Evolutionary conservation across 345 rosid genomes (phyloP).

Genomic region (Heritiera fomes): DNA sequence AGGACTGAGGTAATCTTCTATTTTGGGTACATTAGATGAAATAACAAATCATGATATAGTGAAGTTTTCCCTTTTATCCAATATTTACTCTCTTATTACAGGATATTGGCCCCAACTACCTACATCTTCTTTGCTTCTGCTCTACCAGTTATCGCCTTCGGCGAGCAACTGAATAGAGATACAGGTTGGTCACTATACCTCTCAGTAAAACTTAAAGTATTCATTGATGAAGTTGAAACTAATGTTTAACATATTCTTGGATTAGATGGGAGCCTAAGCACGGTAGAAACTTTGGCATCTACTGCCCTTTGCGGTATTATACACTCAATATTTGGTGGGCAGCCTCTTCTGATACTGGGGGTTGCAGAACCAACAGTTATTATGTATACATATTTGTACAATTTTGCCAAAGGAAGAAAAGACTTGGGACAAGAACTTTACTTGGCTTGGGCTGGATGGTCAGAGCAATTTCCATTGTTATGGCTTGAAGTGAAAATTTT

Average conservation of each 20-base stretch:
- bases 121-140: constrained; percentile 85
- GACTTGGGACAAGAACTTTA: constrained; percentile 60
- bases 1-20: constrained; percentile 43
- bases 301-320: constrained; percentile 77
- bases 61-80: neutral
- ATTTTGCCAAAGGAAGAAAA: constrained; percentile 63
- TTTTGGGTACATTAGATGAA: neutral
- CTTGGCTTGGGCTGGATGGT: constrained; percentile 93
- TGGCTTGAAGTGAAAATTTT: neutral
- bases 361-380: constrained; percentile 88
- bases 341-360: constrained; percentile 72
- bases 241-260: constrained; percentile 1
- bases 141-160: constrained; percentile 82
- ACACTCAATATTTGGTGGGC: constrained; percentile 82
- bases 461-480: neutral
- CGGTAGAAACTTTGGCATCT: constrained; percentile 68
- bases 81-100: constrained; percentile 21
- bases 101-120: constrained; percentile 78
- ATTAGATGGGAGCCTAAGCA: constrained; percentile 70
- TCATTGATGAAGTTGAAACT: neutral
- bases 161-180: constrained; percentile 75
- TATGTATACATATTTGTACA: constrained; percentile 74
- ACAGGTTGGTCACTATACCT: constrained; percentile 45
- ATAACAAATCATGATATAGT: neutral
- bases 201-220: neutral